These are phyloP conservation scores for Cadophora gregata DNA, from an alignment of 2,329 filamentous ascomycete species.

Conservation along the genomic window DNA sequence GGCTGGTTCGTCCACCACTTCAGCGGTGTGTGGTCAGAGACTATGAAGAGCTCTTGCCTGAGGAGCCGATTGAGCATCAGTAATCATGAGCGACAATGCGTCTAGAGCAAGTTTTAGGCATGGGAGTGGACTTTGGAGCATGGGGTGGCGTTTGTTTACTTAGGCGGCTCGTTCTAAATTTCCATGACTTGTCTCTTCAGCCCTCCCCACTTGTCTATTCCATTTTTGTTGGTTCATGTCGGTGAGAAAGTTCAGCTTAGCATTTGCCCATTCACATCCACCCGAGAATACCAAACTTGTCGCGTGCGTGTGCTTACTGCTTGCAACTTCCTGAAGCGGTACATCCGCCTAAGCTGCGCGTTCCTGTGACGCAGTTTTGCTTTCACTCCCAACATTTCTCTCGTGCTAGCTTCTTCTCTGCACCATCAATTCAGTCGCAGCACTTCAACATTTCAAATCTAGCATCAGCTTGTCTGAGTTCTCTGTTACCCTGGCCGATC, in stretches of 20 bases:
- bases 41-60: conserved; percentile 72
- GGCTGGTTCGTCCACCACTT: conserved; percentile 84
- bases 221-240: background rate
- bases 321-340: no score
- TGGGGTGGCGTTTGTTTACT: background rate
- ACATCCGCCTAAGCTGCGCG: no score
- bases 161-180: background rate
- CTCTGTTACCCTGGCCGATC: no score
- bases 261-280: no score
- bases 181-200: background rate
- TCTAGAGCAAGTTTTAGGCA: background rate
- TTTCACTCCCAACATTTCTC: no score
- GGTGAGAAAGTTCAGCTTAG: background rate
- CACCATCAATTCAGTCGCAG: no score
- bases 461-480: no score
- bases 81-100: background rate
- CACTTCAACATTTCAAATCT: no score
- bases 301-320: no score
- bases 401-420: no score
- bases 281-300: no score
- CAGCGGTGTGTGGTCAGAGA: conserved; percentile 65
- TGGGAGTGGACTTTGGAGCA: background rate
- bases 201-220: background rate
- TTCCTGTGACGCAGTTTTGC: no score
- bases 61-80: conserved; percentile 81